Conservation (phyloP, 345 rosid species). For the Mangifera indica region DNA sequence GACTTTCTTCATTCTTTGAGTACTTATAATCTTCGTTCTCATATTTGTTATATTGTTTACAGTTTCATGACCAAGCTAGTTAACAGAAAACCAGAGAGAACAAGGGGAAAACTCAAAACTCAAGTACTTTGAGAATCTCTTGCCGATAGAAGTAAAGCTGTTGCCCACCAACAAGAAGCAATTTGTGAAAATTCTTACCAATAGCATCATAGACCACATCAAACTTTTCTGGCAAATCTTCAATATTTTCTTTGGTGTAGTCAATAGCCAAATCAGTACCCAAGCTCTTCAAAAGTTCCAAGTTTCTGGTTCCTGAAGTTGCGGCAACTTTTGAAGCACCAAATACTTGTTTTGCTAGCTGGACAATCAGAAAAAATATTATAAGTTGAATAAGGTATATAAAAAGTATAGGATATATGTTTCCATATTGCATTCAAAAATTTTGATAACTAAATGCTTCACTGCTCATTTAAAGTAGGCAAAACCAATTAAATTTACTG, state of each 20-base stretch:
- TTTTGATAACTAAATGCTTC: not conserved
- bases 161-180: not conserved
- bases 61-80: no score
- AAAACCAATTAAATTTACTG: not conserved
- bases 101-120: not conserved
- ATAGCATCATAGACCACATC: constrained; percentile 87
- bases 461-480: not conserved
- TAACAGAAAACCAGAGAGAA: not conserved
- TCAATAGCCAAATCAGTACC: constrained; percentile 91
- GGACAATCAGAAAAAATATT: constrained; percentile 18
- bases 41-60: no score
- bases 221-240: constrained; percentile 74
- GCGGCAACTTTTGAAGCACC: constrained; percentile 89
- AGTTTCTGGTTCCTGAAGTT: constrained; percentile 74
- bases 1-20: no score
- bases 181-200: constrained; percentile 42
- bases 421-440: not conserved
- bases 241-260: constrained; percentile 80
- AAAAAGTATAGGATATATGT: not conserved
- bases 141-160: not conserved
- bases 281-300: constrained; percentile 68
- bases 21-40: no score
- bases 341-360: constrained; percentile 87
- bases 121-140: not conserved
- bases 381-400: not conserved